These are phyloP conservation scores for Fusarium sp. DNA, from an alignment of 2,329 filamentous ascomycete genomes.

Conservation along the genomic window DNA sequence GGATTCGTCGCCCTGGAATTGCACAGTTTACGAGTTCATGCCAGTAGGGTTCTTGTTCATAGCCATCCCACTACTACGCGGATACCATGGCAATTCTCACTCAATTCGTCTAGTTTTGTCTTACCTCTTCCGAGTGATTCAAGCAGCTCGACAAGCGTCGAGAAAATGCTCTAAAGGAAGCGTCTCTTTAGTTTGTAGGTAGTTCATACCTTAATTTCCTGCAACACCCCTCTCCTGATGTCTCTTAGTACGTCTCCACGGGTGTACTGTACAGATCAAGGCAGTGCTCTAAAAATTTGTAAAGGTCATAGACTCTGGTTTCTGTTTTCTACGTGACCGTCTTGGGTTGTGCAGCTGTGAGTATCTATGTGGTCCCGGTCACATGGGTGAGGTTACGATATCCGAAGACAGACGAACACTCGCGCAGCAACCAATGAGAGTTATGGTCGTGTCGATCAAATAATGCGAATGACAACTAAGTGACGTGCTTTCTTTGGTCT, in stretches of 20 bases:
- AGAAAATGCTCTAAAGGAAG: background rate
- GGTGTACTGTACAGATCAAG: background rate
- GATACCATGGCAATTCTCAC: background rate
- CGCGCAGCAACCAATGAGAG: background rate
- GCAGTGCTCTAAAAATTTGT: background rate
- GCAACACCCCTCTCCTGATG: constrained; percentile 3
- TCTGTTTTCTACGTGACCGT: background rate
- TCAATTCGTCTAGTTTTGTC: background rate
- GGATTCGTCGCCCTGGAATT: background rate
- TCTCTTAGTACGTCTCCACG: background rate
- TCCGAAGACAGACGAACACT: background rate
- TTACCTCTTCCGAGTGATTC: background rate
- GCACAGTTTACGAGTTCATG: background rate
- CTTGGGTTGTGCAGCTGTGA: background rate
- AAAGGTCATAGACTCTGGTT: background rate
- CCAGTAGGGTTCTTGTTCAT: background rate
- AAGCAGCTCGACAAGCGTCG: background rate
- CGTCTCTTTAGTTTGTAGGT: background rate
- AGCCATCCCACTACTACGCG: background rate
- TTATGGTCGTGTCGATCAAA: background rate
- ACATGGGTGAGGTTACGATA: background rate
- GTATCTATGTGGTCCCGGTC: background rate
- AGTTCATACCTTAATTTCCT: background rate
- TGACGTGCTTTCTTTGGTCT: background rate
- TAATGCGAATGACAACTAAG: background rate